phyloP scores from a whole-genome alignment of 1,139 yeast species.

The Yamadazyma triangularis region DNA sequence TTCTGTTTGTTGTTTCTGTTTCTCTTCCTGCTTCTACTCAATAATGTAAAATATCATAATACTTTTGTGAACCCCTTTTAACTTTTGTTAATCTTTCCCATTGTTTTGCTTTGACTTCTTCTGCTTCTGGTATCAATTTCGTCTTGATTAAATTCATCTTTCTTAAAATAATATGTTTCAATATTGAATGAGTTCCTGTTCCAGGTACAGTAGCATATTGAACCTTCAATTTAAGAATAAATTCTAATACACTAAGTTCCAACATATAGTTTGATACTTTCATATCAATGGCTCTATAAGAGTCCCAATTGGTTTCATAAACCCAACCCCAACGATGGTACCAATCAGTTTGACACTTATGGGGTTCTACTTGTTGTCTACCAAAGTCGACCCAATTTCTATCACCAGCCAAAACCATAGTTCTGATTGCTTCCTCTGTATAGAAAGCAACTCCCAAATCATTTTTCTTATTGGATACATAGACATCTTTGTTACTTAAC shows the following conservation, averaged over 20 bases:
- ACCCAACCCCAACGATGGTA: constrained; percentile 14
- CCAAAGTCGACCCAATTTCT: constrained; percentile 6
- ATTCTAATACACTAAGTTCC: constrained; percentile 12
- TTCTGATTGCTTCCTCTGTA: constrained; percentile 10
- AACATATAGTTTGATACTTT: constrained; percentile 9
- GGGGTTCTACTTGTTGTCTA: constrained; percentile 1
- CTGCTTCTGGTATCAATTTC: constrained; percentile 7
- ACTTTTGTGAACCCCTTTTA: constrained; percentile 7
- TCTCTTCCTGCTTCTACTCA: too few relatives aligned
- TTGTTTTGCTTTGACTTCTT: constrained; percentile 3
- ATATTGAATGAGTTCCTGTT: constrained; percentile 4
- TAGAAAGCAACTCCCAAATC: constrained; percentile 11
- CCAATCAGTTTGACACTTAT: constrained; percentile 10
- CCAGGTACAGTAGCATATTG: constrained; percentile 1
- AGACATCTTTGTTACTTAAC: too few relatives aligned
- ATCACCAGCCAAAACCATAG: constrained; percentile 8
- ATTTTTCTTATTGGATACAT: too few relatives aligned
- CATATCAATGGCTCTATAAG: constrained; percentile 10
- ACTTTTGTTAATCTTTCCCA: constrained; percentile 5
- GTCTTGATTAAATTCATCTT: constrained; percentile 7
- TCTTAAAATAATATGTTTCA: constrained; percentile 6
- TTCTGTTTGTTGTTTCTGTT: too few relatives aligned
- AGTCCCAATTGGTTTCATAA: constrained; percentile 10
- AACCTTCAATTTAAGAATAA: constrained; percentile 4
- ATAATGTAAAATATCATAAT: constrained; percentile 9